Conservation (phyloP, 2,329 filamentous ascomycete species). For the Bipolaris bicolor region DNA sequence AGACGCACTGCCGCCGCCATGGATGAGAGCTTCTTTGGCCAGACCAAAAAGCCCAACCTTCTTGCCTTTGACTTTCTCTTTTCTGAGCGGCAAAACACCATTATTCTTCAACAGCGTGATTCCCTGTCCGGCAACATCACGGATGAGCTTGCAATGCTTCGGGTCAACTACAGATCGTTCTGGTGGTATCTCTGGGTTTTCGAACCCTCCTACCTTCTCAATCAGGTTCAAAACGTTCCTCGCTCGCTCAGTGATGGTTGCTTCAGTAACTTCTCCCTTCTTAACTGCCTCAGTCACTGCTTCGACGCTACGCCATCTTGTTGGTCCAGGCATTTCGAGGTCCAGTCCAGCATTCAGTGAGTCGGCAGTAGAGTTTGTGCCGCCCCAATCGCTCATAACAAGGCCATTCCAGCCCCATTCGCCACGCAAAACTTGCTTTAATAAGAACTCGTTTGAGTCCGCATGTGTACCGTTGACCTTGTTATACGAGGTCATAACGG, state of each 20-base stretch:
- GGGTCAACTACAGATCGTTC: constrained; percentile 67
- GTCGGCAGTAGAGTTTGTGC: constrained; percentile 45
- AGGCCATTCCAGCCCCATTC: constrained; percentile 77
- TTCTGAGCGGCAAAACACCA: constrained; percentile 67
- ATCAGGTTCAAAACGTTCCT: constrained; percentile 64
- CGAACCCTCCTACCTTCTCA: constrained; percentile 67
- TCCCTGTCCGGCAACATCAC: constrained; percentile 69
- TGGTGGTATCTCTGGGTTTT: constrained; percentile 63
- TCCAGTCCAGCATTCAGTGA: constrained; percentile 47
- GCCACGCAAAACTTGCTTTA: constrained; percentile 70
- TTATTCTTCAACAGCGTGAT: constrained; percentile 78
- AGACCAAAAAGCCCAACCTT: constrained; percentile 74
- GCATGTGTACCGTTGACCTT: constrained; percentile 74
- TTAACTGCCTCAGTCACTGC: constrained; percentile 56
- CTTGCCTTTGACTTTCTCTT: constrained; percentile 60
- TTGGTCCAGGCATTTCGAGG: constrained; percentile 53
- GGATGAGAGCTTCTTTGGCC: constrained; percentile 57
- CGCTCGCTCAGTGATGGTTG: constrained; percentile 39
- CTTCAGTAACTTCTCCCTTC: constrained; percentile 57
- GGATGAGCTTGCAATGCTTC: constrained; percentile 65
- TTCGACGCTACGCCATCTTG: constrained; percentile 72
- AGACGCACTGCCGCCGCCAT: constrained; percentile 44
- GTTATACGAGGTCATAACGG: constrained; percentile 77
- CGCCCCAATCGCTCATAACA: constrained; percentile 68
- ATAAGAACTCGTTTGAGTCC: constrained; percentile 67